Evolutionary conservation across 495 filamentous ascomycete species (phyloP).

Genomic region (Oleoguttula mirabilis): DNA sequence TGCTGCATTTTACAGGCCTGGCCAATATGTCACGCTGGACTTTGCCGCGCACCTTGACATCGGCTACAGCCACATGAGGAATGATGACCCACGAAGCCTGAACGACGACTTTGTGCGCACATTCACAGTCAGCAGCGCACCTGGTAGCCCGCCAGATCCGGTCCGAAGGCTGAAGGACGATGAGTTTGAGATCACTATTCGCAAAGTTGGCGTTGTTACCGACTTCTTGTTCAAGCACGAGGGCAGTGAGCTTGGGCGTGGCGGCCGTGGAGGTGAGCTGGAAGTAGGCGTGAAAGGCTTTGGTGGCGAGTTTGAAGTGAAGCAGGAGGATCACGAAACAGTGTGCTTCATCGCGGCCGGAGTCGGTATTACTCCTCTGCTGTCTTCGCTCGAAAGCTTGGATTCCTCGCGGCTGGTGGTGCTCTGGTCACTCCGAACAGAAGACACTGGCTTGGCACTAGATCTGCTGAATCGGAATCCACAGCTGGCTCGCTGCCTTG

Average conservation of each 20-base stretch:
- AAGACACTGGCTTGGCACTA: conserved; percentile 49
- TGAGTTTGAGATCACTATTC: conserved; percentile 59
- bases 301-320: conserved; percentile 53
- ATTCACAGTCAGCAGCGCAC: conserved; percentile 59
- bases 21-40: conserved; percentile 63
- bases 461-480: conserved; percentile 46
- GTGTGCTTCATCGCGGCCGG: conserved; percentile 58
- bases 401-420: conserved; percentile 38
- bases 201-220: conserved; percentile 56
- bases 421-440: conserved; percentile 52
- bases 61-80: conserved; percentile 71
- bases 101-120: conserved; percentile 78
- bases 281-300: conserved; percentile 60
- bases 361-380: conserved; percentile 68
- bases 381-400: conserved; percentile 46
- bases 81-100: conserved; percentile 60
- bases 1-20: conserved; percentile 45
- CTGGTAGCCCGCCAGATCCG: conserved; percentile 23
- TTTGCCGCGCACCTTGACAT: conserved; percentile 53
- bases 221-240: conserved; percentile 48
- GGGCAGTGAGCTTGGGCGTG: conserved; percentile 27
- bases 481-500: conserved; percentile 39
- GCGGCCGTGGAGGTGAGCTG: conserved; percentile 23
- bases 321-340: conserved; percentile 24
- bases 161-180: conserved; percentile 20